These are phyloP conservation scores for Apiospora kogelbergensis DNA, from an alignment of 2,329 filamentous ascomycete species.

Conservation along the genomic window DNA sequence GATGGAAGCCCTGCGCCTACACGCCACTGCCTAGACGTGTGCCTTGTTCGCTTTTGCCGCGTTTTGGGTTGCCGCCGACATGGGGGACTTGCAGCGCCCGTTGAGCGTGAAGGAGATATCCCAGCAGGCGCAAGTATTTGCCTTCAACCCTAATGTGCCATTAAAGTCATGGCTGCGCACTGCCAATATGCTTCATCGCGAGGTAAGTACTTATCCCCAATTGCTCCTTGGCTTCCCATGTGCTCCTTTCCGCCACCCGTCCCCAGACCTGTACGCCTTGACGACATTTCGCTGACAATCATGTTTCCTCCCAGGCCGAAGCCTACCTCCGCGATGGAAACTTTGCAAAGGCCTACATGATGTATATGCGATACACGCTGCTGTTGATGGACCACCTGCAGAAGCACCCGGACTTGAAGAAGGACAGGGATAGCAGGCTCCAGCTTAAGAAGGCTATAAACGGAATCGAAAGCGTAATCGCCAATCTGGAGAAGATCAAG, in stretches of 20 bases:
- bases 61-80: background rate
- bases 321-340: constrained; percentile 87
- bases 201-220: constrained; percentile 51
- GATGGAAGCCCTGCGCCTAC: constrained; percentile 2
- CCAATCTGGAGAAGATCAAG: constrained; percentile 75
- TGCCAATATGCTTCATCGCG: constrained; percentile 74
- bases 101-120: constrained; percentile 77
- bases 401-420: constrained; percentile 73
- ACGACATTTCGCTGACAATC: constrained; percentile 19
- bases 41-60: background rate
- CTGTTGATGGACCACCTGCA: constrained; percentile 77
- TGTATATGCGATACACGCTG: constrained; percentile 85
- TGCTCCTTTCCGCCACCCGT: background rate
- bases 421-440: constrained; percentile 59
- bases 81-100: constrained; percentile 48
- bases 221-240: background rate
- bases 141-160: constrained; percentile 74
- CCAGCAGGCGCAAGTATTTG: constrained; percentile 73
- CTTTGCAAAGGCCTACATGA: constrained; percentile 82
- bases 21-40: background rate
- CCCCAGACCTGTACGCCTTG: background rate
- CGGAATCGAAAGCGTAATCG: constrained; percentile 58
- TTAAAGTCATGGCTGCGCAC: constrained; percentile 82
- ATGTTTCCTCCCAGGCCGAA: constrained; percentile 58
- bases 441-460: constrained; percentile 55